Evolutionary conservation across 164 flowering plant genomes (phyloP).

Genomic region (Nymphaea thermarum): DNA sequence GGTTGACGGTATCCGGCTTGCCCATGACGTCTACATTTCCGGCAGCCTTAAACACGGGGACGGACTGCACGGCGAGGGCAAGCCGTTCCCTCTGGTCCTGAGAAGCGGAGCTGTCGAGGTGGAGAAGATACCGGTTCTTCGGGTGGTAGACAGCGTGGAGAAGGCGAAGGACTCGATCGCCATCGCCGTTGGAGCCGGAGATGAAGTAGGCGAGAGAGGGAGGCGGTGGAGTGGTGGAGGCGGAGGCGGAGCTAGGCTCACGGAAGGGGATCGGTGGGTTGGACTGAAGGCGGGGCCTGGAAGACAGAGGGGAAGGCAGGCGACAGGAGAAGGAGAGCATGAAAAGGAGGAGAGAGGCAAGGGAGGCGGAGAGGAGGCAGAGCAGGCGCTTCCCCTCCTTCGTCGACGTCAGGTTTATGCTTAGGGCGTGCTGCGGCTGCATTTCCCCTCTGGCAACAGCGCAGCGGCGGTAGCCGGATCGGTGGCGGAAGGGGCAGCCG

Average conservation of each 20-base stretch:
- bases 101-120: constrained; percentile 54
- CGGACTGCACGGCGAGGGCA: constrained; percentile 37
- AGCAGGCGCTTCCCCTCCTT: constrained; percentile 12
- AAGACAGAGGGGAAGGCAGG: constrained; percentile 9
- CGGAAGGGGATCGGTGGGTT: neutral
- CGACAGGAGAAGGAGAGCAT: constrained; percentile 22
- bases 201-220: constrained; percentile 78
- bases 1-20: constrained; percentile 47
- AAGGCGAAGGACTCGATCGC: constrained; percentile 47
- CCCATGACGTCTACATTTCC: constrained; percentile 72
- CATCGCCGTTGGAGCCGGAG: constrained; percentile 53
- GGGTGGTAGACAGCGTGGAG: constrained; percentile 73
- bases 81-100: constrained; percentile 38
- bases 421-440: neutral
- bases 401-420: constrained; percentile 2
- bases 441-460: neutral
- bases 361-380: constrained; percentile 18
- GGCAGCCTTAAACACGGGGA: constrained; percentile 46
- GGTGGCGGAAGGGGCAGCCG: neutral
- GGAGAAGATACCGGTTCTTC: constrained; percentile 65
- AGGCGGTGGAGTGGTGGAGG: neutral
- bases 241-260: constrained; percentile 9
- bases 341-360: constrained; percentile 24
- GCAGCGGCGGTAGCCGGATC: neutral
- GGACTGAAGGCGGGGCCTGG: constrained; percentile 4